Percentiles rank a stretch among this genome's conserved stretches.
phyloP scores from a whole-genome alignment of 148 eudicot species.

The Persicaria maculosa region DNA sequence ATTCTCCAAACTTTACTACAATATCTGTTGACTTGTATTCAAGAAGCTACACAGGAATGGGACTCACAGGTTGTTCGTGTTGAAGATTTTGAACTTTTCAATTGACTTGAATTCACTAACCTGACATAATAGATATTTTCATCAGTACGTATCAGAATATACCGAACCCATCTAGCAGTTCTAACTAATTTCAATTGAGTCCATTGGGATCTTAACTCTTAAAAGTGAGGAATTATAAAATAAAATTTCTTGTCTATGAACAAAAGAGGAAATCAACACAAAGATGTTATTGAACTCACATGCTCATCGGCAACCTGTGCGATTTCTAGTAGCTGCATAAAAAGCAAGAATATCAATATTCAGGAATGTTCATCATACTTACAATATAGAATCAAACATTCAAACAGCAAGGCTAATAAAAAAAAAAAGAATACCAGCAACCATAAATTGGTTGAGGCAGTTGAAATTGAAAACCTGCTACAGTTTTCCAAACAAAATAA shows the following conservation, averaged over 20 bases:
- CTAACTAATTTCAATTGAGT: too few species aligned
- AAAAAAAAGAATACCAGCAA: not conserved
- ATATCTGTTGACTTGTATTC: not conserved
- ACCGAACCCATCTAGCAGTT: too few species aligned
- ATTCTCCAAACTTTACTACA: not conserved
- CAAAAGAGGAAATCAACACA: not conserved
- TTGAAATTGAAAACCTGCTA: too few species aligned
- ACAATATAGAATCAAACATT: not conserved
- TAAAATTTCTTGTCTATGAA: not conserved
- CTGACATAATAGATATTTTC: conserved; percentile 29
- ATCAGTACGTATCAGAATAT: not conserved
- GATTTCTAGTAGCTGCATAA: conserved; percentile 90
- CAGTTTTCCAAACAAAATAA: too few species aligned
- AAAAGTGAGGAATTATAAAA: not conserved
- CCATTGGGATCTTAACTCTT: too few species aligned
- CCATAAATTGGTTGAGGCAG: not conserved
- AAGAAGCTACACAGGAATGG: conserved; percentile 1
- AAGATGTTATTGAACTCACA: conserved; percentile 35
- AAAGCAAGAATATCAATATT: conserved; percentile 9
- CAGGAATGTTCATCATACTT: conserved; percentile 1
- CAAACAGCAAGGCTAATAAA: not conserved
- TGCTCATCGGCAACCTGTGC: conserved; percentile 95
- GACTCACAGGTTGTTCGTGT: conserved; percentile 96
- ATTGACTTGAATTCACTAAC: conserved; percentile 94
- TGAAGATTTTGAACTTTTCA: conserved; percentile 99